Evolutionary conservation across 1,284 basidiomycete species (phyloP), one percentile per base, ranked within the genome.

Genomic region (Porogramme epimiltina): DNA sequence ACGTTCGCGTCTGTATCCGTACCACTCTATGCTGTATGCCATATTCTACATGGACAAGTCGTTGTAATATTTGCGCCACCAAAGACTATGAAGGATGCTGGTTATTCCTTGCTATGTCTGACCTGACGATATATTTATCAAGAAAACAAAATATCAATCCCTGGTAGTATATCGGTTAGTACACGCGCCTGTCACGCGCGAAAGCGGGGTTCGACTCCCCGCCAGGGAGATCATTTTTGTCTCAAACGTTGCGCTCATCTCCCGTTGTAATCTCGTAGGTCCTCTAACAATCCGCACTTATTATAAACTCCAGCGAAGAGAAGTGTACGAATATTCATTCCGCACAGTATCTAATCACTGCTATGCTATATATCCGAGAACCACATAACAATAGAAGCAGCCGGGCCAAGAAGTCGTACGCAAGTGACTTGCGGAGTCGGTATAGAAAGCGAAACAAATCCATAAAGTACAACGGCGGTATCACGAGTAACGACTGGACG

Each of bases 141-240:
- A 15, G 3, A 40, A 19, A 6, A 10, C 9, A 4, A 25, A 31
- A 26, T 3, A 28, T n/a, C 2, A 36, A 11, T 47, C 45, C 25
- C 45, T 47, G 45, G 39, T 44, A 43, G 45, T 52, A 39, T 52
- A 52, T 47, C 45, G 45, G 51, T 47, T 52, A 51, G 45, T 52
- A 47, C 50, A 51, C 50, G 44, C 45, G 51, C 45, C 42, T 47
- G 51, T 47, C 45, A 52, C 70, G 70, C 70, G 70, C 66, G 70
- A 72, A 64, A 71, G 70, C 72, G 67, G 71, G 70, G 71, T 73
- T 73, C 72, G 70, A 73, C 66, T 73, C 71, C 69, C 70, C 68
- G 71, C 66, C 68, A 70, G 67, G 65, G 70, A 71, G 69, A 9
- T 13, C 6, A 6, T 41, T 25, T 42, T 44, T 38, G 48, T 19